phyloP scores from a whole-genome alignment of 2,329 filamentous ascomycete species.

The Phaeoacremonium minimum region DNA sequence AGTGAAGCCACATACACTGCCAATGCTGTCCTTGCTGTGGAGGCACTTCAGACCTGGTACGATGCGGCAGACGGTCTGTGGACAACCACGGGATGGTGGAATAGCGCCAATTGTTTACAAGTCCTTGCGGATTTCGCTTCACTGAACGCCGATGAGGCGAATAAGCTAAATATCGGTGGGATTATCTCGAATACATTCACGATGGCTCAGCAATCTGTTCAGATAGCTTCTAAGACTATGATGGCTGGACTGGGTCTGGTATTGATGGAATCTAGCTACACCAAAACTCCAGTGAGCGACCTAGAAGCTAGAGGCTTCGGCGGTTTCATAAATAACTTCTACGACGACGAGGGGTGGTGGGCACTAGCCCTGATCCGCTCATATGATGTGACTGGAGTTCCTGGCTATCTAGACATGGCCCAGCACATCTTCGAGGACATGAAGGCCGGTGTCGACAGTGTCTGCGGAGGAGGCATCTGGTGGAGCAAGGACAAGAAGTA shows the following conservation, averaged over 20 bases:
- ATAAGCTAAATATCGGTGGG: slow-evolving; percentile 30
- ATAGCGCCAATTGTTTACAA: slow-evolving; percentile 63
- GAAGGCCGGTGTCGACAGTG: slow-evolving; percentile 36
- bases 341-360: slow-evolving; percentile 63
- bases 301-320: slow-evolving; percentile 27
- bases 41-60: slow-evolving; percentile 57
- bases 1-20: slow-evolving; percentile 22
- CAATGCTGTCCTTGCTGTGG: slow-evolving; percentile 25
- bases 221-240: slow-evolving; percentile 32
- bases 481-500: slow-evolving; percentile 49
- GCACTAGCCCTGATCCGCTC: slow-evolving; percentile 52
- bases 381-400: slow-evolving; percentile 43
- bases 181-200: slow-evolving; percentile 40
- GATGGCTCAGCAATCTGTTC: slow-evolving; percentile 34
- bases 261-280: slow-evolving; percentile 32
- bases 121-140: slow-evolving; percentile 51
- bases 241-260: slow-evolving; percentile 18
- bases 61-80: slow-evolving; percentile 56
- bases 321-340: slow-evolving; percentile 50
- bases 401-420: slow-evolving; percentile 45
- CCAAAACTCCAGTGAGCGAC: slow-evolving; percentile 12
- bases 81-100: slow-evolving; percentile 69
- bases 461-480: slow-evolving; percentile 50
- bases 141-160: slow-evolving; percentile 25
- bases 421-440: slow-evolving; percentile 52